These are phyloP conservation scores for Neofusicoccum cordaticola DNA, from an alignment of 2,329 filamentous ascomycete genomes.

Conservation along the genomic window DNA sequence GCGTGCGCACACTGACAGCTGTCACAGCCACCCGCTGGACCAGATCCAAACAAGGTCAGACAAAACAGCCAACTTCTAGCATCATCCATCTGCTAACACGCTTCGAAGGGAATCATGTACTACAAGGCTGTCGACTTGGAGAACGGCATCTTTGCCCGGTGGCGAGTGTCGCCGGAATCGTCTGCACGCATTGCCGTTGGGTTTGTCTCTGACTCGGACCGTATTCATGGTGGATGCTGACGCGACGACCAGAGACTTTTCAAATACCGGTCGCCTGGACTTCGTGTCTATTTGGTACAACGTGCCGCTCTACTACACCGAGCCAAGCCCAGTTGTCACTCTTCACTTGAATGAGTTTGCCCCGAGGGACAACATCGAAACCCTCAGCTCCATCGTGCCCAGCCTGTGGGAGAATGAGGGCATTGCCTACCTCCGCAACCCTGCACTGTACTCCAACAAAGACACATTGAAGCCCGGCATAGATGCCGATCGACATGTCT, in stretches of 20 bases:
- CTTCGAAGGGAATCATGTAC: slow-evolving; percentile 21
- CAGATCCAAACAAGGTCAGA: not conserved
- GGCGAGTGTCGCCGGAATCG: slow-evolving; percentile 22
- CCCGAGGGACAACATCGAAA: not conserved
- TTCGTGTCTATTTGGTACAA: slow-evolving; percentile 23
- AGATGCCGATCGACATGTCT: not conserved
- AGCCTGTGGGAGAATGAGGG: not conserved
- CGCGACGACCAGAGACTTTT: slow-evolving; percentile 18
- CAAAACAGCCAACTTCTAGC: not conserved
- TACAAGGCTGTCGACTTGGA: slow-evolving; percentile 24
- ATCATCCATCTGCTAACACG: not conserved
- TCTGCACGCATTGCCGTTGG: slow-evolving; percentile 22
- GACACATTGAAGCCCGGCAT: not conserved
- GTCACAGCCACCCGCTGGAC: not conserved
- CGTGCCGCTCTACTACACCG: slow-evolving; percentile 21
- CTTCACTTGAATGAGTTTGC: slow-evolving; percentile 21
- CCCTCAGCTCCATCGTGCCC: not conserved
- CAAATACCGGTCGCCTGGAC: slow-evolving; percentile 19
- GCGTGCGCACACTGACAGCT: not conserved
- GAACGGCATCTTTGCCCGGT: slow-evolving; percentile 23
- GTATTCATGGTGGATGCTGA: not conserved
- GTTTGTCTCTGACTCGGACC: not conserved
- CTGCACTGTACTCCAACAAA: not conserved
- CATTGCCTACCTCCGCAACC: not conserved
- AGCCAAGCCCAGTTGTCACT: slow-evolving; percentile 19